Conservation (phyloP, 2,329 filamentous ascomycete species). For the Exophiala xenobiotica region DNA sequence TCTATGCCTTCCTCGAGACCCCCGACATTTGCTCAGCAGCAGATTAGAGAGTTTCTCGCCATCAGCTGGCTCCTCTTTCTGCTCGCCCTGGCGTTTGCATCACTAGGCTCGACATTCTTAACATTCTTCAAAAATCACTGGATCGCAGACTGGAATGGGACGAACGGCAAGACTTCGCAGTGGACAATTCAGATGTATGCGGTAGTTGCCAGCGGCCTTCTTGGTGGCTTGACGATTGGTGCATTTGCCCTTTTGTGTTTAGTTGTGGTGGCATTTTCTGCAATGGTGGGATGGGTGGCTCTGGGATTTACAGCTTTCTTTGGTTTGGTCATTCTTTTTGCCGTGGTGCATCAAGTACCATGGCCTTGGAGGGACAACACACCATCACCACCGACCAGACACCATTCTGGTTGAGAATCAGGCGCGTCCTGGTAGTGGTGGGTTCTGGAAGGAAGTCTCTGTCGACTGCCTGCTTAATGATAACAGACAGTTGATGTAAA, state of each 20-base stretch:
- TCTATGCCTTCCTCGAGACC: slow-evolving; percentile 5
- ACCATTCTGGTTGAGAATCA: slow-evolving; percentile 7
- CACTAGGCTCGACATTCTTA: slow-evolving; percentile 29
- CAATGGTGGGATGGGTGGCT: slow-evolving; percentile 30
- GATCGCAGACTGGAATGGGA: slow-evolving; percentile 30
- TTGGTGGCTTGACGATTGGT: slow-evolving; percentile 27
- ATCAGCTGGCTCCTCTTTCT: slow-evolving; percentile 32
- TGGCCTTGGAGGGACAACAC: slow-evolving; percentile 27
- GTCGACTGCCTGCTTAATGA: too few species aligned
- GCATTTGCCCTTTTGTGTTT: slow-evolving; percentile 30
- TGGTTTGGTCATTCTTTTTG: slow-evolving; percentile 27
- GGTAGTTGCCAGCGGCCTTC: slow-evolving; percentile 22
- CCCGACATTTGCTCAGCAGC: slow-evolving; percentile 16
- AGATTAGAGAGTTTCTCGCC: slow-evolving; percentile 27
- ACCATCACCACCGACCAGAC: slow-evolving; percentile 9
- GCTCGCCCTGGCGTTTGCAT: slow-evolving; percentile 29
- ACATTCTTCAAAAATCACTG: slow-evolving; percentile 31
- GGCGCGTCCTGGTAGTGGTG: neutral
- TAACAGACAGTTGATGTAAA: too few species aligned
- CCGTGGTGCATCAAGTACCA: slow-evolving; percentile 25
- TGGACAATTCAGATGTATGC: slow-evolving; percentile 30
- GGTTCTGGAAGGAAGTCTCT: neutral
- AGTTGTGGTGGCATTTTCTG: slow-evolving; percentile 30
- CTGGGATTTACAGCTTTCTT: slow-evolving; percentile 30
- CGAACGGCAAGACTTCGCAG: slow-evolving; percentile 25